Base-by-base conservation (phyloP, 2,329 filamentous ascomycete genomes). In the Botryotinia convoluta region DNA sequence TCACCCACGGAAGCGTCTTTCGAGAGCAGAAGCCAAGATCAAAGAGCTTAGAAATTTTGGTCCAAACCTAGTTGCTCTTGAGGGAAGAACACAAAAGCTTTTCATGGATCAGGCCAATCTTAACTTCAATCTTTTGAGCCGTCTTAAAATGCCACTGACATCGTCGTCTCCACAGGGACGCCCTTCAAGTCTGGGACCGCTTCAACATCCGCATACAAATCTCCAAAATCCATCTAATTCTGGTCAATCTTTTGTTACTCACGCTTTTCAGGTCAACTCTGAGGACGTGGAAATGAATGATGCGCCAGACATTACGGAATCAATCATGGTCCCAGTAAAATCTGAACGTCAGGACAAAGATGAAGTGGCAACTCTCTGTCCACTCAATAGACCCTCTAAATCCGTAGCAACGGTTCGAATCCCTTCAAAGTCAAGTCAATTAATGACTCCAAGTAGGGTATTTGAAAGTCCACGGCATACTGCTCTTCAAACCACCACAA, bases 71-170 rank as follows among this genome's bases (percentile, higher is more conserved):
- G 16, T 42, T 42, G 37, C 10, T 57, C 65, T 68, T 5, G 65
- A 68, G 10, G 16, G 10, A 32, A 57, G 37, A 44, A 44, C 65
- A 37, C 65, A 57, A 16, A 51, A 12, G 37, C 48, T 68, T 4
- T 57, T 68, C 4, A 42, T 32, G 18, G 65, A 68, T 57, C 65
- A 68, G n/a, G 37, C 10, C 5, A 68, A 7, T 68, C 65, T 68
- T 16, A 68, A 68, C 20, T 42, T 57, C 18, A 57, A 68, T 10
- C 48, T 68, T 6, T 32, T 42, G 18, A 32, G 16, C 4, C 48
- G 65, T 3, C 37, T 57, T 0, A 10, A 32, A 8, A 68, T 20
- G 10, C 35, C 14, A 32, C 26, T 42, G 48, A 42, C 37, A 57
- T 48, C 29, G 32, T 48, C 63, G 20, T 54, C 35, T 9, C 26